phyloP scores from a whole-genome alignment of 164 flowering plant genomes.

The Akebia trifoliata region DNA sequence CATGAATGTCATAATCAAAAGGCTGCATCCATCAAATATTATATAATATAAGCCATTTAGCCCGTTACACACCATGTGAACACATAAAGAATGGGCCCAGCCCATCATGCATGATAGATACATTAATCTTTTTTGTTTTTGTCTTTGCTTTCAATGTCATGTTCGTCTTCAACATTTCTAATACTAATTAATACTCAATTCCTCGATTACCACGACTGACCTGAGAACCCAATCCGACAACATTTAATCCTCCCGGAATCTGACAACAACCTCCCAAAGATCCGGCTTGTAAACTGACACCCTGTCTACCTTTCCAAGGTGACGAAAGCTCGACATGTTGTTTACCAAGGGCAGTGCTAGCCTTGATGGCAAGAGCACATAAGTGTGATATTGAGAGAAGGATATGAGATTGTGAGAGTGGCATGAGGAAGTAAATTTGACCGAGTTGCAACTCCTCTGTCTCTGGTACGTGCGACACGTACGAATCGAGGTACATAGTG shows the following conservation, averaged over 20 bases:
- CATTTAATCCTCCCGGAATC: slow-evolving; percentile 5
- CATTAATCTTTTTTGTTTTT: neutral
- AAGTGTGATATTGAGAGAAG: slow-evolving; percentile 46
- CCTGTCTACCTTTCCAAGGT: neutral
- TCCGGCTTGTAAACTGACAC: neutral
- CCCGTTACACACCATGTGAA: slow-evolving; percentile 6
- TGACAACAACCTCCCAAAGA: neutral
- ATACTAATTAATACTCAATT: neutral
- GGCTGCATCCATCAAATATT: neutral
- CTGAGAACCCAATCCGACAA: slow-evolving; percentile 6
- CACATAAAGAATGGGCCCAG: neutral
- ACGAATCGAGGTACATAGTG: slow-evolving; percentile 34
- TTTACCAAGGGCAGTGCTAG: slow-evolving; percentile 31
- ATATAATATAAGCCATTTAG: no score
- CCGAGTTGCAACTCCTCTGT: slow-evolving; percentile 43
- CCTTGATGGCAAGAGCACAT: slow-evolving; percentile 54
- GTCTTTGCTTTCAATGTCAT: neutral
- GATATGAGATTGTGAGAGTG: slow-evolving; percentile 25
- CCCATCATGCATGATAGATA: neutral
- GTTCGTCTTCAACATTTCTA: neutral
- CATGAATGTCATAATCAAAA: no score
- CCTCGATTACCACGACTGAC: slow-evolving; percentile 7
- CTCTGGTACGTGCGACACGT: slow-evolving; percentile 25
- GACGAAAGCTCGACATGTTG: neutral
- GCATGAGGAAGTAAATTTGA: slow-evolving; percentile 59